phyloP scores from a whole-genome alignment of 495 filamentous ascomycete species.

The Neurospora sp. region DNA sequence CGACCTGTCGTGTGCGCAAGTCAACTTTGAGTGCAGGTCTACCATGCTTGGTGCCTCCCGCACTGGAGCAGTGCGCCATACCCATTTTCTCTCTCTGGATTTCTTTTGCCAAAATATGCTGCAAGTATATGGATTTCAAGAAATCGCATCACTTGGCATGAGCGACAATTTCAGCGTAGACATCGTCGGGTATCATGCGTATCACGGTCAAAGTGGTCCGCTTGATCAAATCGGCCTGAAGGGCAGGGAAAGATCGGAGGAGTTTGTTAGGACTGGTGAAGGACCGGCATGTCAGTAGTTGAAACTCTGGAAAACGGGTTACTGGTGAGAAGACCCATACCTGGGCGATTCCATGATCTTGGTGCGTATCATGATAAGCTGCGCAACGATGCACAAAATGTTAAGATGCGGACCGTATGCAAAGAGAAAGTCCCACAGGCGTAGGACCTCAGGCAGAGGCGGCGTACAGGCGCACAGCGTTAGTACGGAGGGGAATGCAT shows the following conservation, averaged over 20 bases:
- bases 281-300: slow-evolving; percentile 8
- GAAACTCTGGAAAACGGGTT: background rate
- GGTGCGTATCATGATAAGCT: slow-evolving; percentile 80
- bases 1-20: background rate
- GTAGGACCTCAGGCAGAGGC: slow-evolving; percentile 87
- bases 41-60: background rate
- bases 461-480: slow-evolving; percentile 95
- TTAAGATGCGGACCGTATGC: slow-evolving; percentile 93
- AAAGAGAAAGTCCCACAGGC: slow-evolving; percentile 97
- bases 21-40: background rate
- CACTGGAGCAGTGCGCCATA: too few species aligned
- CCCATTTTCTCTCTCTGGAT: background rate
- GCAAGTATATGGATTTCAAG: background rate
- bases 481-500: slow-evolving; percentile 93
- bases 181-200: slow-evolving; percentile 73
- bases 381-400: slow-evolving; percentile 94
- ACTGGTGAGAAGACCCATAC: slow-evolving; percentile 36
- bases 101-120: background rate
- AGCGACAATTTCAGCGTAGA: slow-evolving; percentile 79
- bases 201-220: slow-evolving; percentile 68
- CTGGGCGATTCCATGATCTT: slow-evolving; percentile 71
- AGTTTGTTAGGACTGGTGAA: slow-evolving; percentile 73
- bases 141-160: slow-evolving; percentile 57
- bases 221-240: slow-evolving; percentile 75
- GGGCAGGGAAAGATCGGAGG: slow-evolving; percentile 75